Conservation (phyloP, 2,329 filamentous ascomycete species). For the Arthrobotrys musiformis region DNA sequence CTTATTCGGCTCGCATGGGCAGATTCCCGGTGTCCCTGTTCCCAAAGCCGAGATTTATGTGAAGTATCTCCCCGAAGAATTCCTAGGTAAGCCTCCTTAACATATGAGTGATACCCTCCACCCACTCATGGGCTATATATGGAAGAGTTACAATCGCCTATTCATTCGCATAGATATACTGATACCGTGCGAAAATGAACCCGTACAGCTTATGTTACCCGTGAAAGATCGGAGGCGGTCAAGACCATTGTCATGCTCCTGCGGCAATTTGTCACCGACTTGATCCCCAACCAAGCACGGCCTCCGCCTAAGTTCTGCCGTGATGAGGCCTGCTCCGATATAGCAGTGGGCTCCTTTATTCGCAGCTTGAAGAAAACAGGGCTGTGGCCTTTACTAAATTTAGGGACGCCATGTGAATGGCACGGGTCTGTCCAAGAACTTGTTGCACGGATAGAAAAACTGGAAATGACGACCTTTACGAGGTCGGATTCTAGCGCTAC, state of each 20-base stretch:
- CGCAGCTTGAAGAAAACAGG: background rate
- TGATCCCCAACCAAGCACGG: background rate
- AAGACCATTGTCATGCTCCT: background rate
- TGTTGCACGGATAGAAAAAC: background rate
- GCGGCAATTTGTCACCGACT: conserved; percentile 22
- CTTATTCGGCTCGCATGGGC: no score
- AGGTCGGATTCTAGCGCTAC: background rate
- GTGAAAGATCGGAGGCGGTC: conserved; percentile 1
- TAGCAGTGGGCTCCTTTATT: conserved; percentile 10
- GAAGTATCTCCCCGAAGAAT: background rate
- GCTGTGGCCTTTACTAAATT: conserved; percentile 14
- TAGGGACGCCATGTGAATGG: background rate
- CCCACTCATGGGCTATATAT: no score
- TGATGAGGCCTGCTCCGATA: background rate
- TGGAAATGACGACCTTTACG: conserved; percentile 7
- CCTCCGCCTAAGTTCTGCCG: background rate
- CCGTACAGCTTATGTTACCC: conserved; percentile 1
- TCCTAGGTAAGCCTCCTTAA: background rate
- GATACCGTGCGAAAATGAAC: no score
- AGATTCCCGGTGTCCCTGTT: background rate
- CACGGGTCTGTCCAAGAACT: background rate
- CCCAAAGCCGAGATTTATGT: background rate
- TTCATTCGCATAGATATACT: no score
- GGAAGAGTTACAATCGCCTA: no score
- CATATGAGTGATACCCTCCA: no score